Percentiles rank a stretch among this genome's conserved stretches.
Evolutionary conservation across 1,284 basidiomycete genomes (phyloP).

Genomic region (Fomitopsis betulina): DNA sequence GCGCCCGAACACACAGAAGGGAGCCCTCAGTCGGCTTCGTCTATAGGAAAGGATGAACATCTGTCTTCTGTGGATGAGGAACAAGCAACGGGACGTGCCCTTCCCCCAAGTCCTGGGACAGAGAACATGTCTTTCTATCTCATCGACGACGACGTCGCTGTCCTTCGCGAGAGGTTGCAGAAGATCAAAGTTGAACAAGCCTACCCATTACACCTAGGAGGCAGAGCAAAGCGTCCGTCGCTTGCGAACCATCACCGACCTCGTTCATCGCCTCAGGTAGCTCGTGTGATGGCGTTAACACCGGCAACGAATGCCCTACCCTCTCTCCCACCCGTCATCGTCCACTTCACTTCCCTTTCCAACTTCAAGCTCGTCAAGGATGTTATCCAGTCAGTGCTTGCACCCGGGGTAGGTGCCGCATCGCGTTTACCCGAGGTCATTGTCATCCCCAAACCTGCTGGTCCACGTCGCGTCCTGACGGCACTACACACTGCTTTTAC

Average conservation of each 20-base stretch:
- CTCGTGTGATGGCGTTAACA: slow-evolving; percentile 44
- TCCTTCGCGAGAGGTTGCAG: slow-evolving; percentile 68
- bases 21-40: slow-evolving; percentile 5
- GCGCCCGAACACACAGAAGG: slow-evolving; percentile 15
- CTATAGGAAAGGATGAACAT: slow-evolving; percentile 9
- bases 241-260: slow-evolving; percentile 66
- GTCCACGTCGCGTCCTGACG: slow-evolving; percentile 86
- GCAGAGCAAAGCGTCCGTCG: slow-evolving; percentile 68
- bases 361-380: slow-evolving; percentile 89
- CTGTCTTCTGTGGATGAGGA: slow-evolving; percentile 7
- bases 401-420: slow-evolving; percentile 36
- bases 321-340: slow-evolving; percentile 51
- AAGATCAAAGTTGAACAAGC: slow-evolving; percentile 56
- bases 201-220: slow-evolving; percentile 34
- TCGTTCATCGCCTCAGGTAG: slow-evolving; percentile 72
- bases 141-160: slow-evolving; percentile 84
- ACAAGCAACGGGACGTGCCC: slow-evolving; percentile 6
- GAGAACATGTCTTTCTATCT: slow-evolving; percentile 62
- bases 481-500: slow-evolving; percentile 84
- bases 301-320: slow-evolving; percentile 17
- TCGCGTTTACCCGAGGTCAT: slow-evolving; percentile 72
- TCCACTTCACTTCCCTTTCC: slow-evolving; percentile 87
- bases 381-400: slow-evolving; percentile 68
- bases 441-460: slow-evolving; percentile 93
- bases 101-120: slow-evolving; percentile 9